Evolutionary conservation across 345 rosid species (phyloP), one percentile per base, ranked within the genome.

Genomic region (Citrus inodora): DNA sequence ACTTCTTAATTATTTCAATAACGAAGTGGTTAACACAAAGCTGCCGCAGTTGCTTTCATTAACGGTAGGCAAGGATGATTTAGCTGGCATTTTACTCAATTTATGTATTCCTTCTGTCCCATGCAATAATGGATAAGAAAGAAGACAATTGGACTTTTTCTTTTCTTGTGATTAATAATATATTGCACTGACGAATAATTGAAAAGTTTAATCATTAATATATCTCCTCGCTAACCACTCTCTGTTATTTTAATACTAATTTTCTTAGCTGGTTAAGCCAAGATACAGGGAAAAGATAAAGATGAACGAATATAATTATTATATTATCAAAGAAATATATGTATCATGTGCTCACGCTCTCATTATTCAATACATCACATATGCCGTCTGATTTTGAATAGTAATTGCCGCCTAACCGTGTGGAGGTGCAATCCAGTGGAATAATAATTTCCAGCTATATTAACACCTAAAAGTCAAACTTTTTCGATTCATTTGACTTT

Each of bases 91-190:
- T 35, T 6, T 5, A 46, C 38, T 27, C 71, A 67, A 60, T 48
- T 71, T 65, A 71, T 75, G 33, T 7, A 67, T 42, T 74, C 78
- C 51, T 46, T 11, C 51, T 46, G 13, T 46, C 51, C 67, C 24
- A 38, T 76, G 72, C 75, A 68, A 67, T 60, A 32, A 65, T 60
- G 80, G 82, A 82, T 67, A 74, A 67, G 74, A 74, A 59, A 72
- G 77, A 59, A 42, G 56, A 67, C 74, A 71, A 71, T 28, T 33
- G 53, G 53, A 53, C 72, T 69, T 35, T 14, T 14, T 42, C 30
- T 68, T n/a, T 22, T 33, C 16, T 24, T 67, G 7, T 4, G 16
- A 11, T 40, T 22, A 10, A 10, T 21, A 40, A 25, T 42, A 22
- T 24, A 11, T 22, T 22, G 5, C 7, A 6, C 16, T 9, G n/a